phyloP scores from a whole-genome alignment of 2,329 filamentous ascomycete species.

The Blumeriella jaapii region DNA sequence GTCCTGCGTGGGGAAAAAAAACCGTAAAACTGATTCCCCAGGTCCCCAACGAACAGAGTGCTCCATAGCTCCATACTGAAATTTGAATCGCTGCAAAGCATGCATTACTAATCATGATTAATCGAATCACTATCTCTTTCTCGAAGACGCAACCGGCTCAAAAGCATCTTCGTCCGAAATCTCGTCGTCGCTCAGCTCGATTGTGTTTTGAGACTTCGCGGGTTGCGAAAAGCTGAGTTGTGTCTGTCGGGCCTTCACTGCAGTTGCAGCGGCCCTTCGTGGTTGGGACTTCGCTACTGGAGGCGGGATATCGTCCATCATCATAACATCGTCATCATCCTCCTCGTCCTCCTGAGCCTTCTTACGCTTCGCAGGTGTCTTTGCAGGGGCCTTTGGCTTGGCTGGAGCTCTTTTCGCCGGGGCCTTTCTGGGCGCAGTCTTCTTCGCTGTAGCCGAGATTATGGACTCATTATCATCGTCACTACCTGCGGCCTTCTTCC shows the following conservation, averaged over 20 bases:
- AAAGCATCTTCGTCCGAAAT: slow-evolving; percentile 48
- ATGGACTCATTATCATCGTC: slow-evolving; percentile 42
- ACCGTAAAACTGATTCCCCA: too few relatives aligned
- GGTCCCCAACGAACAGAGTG: too few relatives aligned
- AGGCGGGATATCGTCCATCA: slow-evolving; percentile 36
- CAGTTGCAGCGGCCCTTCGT: slow-evolving; percentile 19
- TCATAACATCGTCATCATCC: slow-evolving; percentile 40
- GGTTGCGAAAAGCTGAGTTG: slow-evolving; percentile 40
- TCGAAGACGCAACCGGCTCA: slow-evolving; percentile 29
- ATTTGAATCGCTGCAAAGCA: not conserved
- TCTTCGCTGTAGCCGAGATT: slow-evolving; percentile 22
- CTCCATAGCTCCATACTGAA: not conserved
- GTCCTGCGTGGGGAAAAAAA: too few relatives aligned
- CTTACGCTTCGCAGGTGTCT: slow-evolving; percentile 31
- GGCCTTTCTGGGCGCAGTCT: slow-evolving; percentile 17
- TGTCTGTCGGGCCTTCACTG: slow-evolving; percentile 33
- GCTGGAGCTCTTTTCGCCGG: slow-evolving; percentile 29
- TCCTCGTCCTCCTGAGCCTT: slow-evolving; percentile 30
- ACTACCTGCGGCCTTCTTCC: slow-evolving; percentile 33
- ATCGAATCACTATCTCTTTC: slow-evolving; percentile 1
- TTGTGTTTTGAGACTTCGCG: slow-evolving; percentile 26
- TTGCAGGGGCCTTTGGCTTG: slow-evolving; percentile 32
- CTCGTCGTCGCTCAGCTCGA: slow-evolving; percentile 55
- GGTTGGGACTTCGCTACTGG: slow-evolving; percentile 30
- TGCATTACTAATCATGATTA: not conserved